A percentile compares a stretch with the other conserved stretches of the same genome.
phyloP scores from a whole-genome alignment of 805 yeast species.

The Komagataella phaffii region DNA sequence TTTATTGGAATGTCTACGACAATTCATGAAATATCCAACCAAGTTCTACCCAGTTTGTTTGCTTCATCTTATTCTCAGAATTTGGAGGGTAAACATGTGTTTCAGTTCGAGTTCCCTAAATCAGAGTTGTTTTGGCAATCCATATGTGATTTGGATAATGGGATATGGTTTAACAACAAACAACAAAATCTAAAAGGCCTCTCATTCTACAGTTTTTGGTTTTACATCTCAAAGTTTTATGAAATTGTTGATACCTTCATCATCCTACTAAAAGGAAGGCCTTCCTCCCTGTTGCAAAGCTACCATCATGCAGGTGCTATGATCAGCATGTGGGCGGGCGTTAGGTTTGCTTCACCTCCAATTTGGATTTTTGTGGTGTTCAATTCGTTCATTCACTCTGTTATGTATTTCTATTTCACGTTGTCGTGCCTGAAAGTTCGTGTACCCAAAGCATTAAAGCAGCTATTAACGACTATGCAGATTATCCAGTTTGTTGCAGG shows the following conservation, averaged over 20 bases:
- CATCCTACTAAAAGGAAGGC: constrained; percentile 54
- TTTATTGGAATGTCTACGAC: constrained; percentile 49
- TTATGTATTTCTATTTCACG: constrained; percentile 62
- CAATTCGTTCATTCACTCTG: constrained; percentile 65
- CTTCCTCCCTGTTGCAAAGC: constrained; percentile 52
- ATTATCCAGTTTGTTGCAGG: constrained; percentile 58
- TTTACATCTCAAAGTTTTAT: constrained; percentile 58
- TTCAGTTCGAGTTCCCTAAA: not conserved
- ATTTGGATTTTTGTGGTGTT: constrained; percentile 73
- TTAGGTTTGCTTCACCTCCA: constrained; percentile 57
- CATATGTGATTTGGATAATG: constrained; percentile 45
- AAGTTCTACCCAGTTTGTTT: constrained; percentile 15
- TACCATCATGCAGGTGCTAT: constrained; percentile 75
- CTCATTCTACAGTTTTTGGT: constrained; percentile 48
- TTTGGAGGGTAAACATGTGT: constrained; percentile 7
- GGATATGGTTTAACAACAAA: constrained; percentile 32
- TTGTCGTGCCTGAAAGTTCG: constrained; percentile 43
- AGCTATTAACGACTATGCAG: constrained; percentile 50
- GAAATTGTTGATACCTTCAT: constrained; percentile 60
- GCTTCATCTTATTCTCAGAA: constrained; percentile 4
- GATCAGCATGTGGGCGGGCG: constrained; percentile 74
- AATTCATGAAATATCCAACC: constrained; percentile 26
- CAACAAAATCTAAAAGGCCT: constrained; percentile 26
- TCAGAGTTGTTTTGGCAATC: constrained; percentile 43
- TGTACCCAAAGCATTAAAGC: constrained; percentile 44